Percentiles rank a stretch among this genome's conserved stretches.
phyloP scores from a whole-genome alignment of 208 protist genomes.

The Trypanosoma boissoni region DNA sequence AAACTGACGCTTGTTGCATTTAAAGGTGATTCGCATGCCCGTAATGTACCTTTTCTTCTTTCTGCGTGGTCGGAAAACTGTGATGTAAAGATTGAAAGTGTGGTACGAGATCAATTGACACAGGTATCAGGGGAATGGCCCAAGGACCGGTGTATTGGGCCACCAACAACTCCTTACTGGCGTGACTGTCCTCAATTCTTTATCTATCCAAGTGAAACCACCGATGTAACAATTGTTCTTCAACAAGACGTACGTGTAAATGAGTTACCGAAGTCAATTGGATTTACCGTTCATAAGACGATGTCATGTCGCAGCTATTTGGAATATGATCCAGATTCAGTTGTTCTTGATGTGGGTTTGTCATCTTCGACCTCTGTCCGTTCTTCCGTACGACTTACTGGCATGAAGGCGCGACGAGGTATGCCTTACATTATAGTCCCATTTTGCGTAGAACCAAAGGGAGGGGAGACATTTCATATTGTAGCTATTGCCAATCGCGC shows the following conservation, averaged over 20 bases:
- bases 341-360: constrained; percentile 35
- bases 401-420: constrained; percentile 70
- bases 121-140: constrained; percentile 56
- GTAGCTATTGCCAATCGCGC: constrained; percentile 56
- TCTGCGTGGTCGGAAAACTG: constrained; percentile 31
- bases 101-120: constrained; percentile 34
- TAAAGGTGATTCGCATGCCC: constrained; percentile 21
- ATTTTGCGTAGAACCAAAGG: constrained; percentile 31
- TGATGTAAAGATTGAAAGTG: constrained; percentile 28
- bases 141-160: constrained; percentile 38
- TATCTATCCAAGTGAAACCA: constrained; percentile 66
- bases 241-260: constrained; percentile 10
- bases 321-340: constrained; percentile 50
- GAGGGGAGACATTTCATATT: constrained; percentile 42
- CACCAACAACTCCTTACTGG: constrained; percentile 56
- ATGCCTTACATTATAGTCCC: constrained; percentile 89
- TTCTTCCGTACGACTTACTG: constrained; percentile 44
- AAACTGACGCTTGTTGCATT: constrained; percentile 20
- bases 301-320: constrained; percentile 63
- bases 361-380: constrained; percentile 22
- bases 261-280: constrained; percentile 31
- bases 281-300: constrained; percentile 74
- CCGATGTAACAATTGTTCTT: constrained; percentile 57
- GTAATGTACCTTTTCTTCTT: constrained; percentile 18
- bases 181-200: constrained; percentile 87